phyloP scores from a whole-genome alignment of 441 rosid genomes.

The Euphorbia celastroides region DNA sequence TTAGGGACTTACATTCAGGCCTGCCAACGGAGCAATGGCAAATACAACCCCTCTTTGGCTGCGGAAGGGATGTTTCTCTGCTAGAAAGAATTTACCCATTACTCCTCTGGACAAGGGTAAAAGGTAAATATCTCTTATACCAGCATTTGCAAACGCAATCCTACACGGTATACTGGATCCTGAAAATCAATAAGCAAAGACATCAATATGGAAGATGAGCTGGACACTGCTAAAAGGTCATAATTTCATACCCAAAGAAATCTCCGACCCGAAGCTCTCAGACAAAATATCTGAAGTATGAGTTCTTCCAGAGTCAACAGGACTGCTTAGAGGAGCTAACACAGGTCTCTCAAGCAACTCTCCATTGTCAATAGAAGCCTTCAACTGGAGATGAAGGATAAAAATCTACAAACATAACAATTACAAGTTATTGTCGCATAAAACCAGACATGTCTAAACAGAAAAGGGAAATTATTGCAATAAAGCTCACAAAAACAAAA shows the following conservation, averaged over 20 bases:
- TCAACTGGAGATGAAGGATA: slow-evolving; percentile 58
- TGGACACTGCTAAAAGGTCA: slow-evolving; percentile 9
- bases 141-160: slow-evolving; percentile 62
- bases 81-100: slow-evolving; percentile 57
- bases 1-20: slow-evolving; percentile 42
- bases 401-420: slow-evolving; percentile 35
- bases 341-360: slow-evolving; percentile 38
- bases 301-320: slow-evolving; percentile 33
- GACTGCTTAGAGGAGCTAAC: slow-evolving; percentile 20
- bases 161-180: slow-evolving; percentile 58
- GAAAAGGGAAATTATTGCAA: slow-evolving; percentile 6
- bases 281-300: slow-evolving; percentile 40
- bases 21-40: slow-evolving; percentile 66
- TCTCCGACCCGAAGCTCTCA: slow-evolving; percentile 69
- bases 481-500: slow-evolving; percentile 1
- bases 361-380: slow-evolving; percentile 37
- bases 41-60: slow-evolving; percentile 53
- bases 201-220: slow-evolving; percentile 9
- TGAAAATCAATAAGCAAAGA: slow-evolving; percentile 22
- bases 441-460: neutral
- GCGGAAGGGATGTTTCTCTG: slow-evolving; percentile 69
- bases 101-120: slow-evolving; percentile 39
- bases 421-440: slow-evolving; percentile 12
- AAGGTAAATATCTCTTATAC: slow-evolving; percentile 50
- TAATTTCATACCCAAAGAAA: slow-evolving; percentile 44